Base-by-base conservation (phyloP, 805 yeast genomes). In the Nakazawaea ernobii region DNA sequence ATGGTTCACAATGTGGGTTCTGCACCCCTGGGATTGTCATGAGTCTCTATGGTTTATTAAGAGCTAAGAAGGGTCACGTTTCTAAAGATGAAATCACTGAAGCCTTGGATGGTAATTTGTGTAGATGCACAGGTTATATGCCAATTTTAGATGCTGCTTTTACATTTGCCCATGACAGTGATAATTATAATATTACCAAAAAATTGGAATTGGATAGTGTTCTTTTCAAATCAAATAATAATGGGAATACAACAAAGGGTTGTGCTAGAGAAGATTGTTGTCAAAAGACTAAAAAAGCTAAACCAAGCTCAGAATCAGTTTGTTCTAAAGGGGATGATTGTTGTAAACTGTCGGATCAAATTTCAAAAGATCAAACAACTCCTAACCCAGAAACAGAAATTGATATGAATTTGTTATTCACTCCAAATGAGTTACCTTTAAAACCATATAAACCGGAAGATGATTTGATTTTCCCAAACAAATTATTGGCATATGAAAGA, bases 1-100 rank as follows among this genome's bases (percentile, higher is more conserved):
- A 73, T 48, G 78, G 78, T 6, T 71, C 77, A 0, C 78, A 73
- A 55, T 73, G 78, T 55, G 78, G 78, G 3, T 73, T 71, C 53
- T 73, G 78, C 52, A 73, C 78, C 6, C 78, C 77, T 1, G 78
- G 78, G 6, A 73, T 73, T 43, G 75, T 73, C 8, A 73, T 73
- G 78, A 68, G 73, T 35, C 52, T 73, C 43, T 73, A 73, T 45
- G 65, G 74, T 1, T 54, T 73, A 43, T 54, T 73, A 26, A 59
- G 77, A 32, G 61, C 69, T 32, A 61, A 68, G 28, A 60, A 66
- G 8, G 71, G 72, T 27, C 50, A 46, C 33, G 65, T 64, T 6
- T 58, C 70, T 1, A 62, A 66, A 42, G 68, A 69, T 42, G 67
- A 69, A 42, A 61, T 73, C 6, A 56, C 63, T 32, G 77, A 73